Evolutionary conservation across 1,139 yeast genomes (phyloP).

Genomic region (Yamadazyma dushanensis): DNA sequence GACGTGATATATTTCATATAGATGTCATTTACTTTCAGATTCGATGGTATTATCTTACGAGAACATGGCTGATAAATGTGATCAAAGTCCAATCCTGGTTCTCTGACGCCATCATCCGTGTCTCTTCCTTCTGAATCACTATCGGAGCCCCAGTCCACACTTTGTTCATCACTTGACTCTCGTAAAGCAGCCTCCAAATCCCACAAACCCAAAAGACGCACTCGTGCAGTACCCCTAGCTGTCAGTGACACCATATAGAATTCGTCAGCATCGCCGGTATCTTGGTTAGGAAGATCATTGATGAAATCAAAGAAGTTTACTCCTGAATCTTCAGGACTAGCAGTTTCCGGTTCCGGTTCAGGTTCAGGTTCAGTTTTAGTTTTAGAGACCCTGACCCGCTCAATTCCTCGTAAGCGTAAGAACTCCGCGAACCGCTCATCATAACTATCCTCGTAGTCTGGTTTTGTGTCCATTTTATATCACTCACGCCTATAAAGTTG

Average conservation of each 20-base stretch:
- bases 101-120: not conserved
- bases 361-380: slow-evolving; percentile 4
- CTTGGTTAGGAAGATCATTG: slow-evolving; percentile 12
- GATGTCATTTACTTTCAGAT: not conserved
- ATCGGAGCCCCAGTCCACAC: too few relatives aligned
- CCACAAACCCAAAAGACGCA: not conserved
- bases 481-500: too few relatives aligned
- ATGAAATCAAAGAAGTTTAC: slow-evolving; percentile 17
- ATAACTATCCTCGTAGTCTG: not conserved
- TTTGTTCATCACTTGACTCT: too few relatives aligned
- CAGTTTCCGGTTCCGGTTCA: slow-evolving; percentile 8
- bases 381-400: too few relatives aligned
- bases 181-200: too few relatives aligned
- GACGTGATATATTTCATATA: not conserved
- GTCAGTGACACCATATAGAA: slow-evolving; percentile 20
- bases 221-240: not conserved
- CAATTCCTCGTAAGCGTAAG: slow-evolving; percentile 7
- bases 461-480: too few relatives aligned
- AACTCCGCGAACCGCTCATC: slow-evolving; percentile 6
- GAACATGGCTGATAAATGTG: not conserved
- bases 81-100: not conserved
- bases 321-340: not conserved
- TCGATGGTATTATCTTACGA: not conserved
- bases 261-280: slow-evolving; percentile 27
- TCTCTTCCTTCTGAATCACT: too few relatives aligned